These are phyloP conservation scores for Fusarium pseudograminearum DNA, from an alignment of 2,329 filamentous ascomycete species.

Conservation along the genomic window DNA sequence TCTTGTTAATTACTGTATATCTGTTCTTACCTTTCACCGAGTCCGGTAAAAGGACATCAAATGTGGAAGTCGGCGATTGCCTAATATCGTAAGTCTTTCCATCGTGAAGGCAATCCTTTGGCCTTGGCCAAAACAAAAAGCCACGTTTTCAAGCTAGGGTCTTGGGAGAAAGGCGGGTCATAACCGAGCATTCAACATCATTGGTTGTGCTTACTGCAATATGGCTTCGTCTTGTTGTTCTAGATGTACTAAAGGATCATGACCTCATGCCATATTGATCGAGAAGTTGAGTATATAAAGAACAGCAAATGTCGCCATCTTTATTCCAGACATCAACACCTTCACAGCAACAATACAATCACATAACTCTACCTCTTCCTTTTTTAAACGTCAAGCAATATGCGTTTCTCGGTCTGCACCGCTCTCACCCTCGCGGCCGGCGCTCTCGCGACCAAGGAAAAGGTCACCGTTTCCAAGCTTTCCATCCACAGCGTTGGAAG, in stretches of 20 bases:
- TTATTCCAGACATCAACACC: neutral
- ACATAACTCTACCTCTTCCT: neutral
- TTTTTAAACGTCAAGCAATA: neutral
- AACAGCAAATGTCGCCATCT: neutral
- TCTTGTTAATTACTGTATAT: neutral
- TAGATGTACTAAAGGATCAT: neutral
- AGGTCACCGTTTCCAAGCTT: conserved; percentile 26
- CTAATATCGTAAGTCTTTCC: neutral
- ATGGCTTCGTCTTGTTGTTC: neutral
- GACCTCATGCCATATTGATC: neutral
- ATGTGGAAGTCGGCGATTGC: neutral
- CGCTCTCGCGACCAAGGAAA: conserved; percentile 11
- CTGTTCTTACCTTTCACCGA: neutral
- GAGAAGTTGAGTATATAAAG: neutral
- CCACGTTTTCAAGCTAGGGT: too few relatives aligned
- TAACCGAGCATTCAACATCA: neutral
- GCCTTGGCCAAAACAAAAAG: neutral
- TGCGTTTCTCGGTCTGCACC: conserved; percentile 18
- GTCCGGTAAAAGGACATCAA: fast-evolving
- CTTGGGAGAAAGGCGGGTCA: neutral
- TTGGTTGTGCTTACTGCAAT: neutral
- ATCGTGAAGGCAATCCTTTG: neutral
- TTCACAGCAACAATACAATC: neutral
- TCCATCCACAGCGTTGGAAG: conserved; percentile 14
- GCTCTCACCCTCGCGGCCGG: conserved; percentile 5